phyloP scores from a whole-genome alignment of 2,329 filamentous ascomycete genomes.

The Aspergillus caelatus region DNA sequence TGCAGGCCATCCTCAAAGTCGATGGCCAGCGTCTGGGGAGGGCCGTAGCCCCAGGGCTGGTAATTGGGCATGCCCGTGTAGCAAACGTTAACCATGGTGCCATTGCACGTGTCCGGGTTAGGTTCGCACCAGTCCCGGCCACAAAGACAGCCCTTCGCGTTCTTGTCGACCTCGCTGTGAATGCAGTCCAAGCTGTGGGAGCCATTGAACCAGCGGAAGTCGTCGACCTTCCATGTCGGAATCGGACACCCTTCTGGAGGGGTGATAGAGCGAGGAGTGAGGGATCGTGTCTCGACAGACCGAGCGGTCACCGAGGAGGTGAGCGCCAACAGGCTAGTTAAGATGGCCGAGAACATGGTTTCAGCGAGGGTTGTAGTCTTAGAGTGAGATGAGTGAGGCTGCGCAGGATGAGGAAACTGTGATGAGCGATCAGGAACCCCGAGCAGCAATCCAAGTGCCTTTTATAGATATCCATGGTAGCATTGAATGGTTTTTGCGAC shows the following conservation, averaged over 20 bases:
- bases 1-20: slow-evolving; percentile 27
- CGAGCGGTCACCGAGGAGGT: slow-evolving; percentile 3
- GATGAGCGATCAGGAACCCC: background rate
- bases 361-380: background rate
- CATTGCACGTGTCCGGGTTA: slow-evolving; percentile 26
- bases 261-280: slow-evolving; percentile 26
- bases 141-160: slow-evolving; percentile 29
- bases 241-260: slow-evolving; percentile 30
- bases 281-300: slow-evolving; percentile 17
- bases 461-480: slow-evolving; percentile 2
- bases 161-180: slow-evolving; percentile 24
- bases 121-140: slow-evolving; percentile 26
- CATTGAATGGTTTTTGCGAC: background rate
- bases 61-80: slow-evolving; percentile 35
- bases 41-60: slow-evolving; percentile 34
- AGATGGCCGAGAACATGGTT: slow-evolving; percentile 2
- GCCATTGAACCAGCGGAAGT: slow-evolving; percentile 24
- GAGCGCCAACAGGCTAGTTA: slow-evolving; percentile 18
- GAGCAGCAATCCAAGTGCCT: background rate
- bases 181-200: slow-evolving; percentile 25
- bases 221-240: slow-evolving; percentile 30
- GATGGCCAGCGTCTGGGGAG: slow-evolving; percentile 28
- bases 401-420: background rate
- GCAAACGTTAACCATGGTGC: slow-evolving; percentile 28
- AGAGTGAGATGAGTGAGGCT: no score